A percentile compares a stretch with the other conserved stretches of the same genome.
These are phyloP conservation scores for Thielaviopsis musarum DNA, from an alignment of 2,329 filamentous ascomycete species.

Conservation along the genomic window DNA sequence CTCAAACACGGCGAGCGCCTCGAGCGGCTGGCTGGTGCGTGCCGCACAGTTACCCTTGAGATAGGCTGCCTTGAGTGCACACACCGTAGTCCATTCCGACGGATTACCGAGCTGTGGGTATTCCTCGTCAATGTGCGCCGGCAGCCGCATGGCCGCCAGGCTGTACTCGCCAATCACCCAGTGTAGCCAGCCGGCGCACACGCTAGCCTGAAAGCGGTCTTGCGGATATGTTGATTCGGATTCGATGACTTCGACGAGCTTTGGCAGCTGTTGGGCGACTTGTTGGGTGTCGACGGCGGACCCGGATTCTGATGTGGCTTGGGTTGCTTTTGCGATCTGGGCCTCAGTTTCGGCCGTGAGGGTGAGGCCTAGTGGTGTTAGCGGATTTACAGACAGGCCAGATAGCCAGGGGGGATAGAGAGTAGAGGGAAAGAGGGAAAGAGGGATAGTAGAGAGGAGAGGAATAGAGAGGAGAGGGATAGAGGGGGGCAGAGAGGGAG, in stretches of 20 bases:
- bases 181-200: slow-evolving; percentile 73
- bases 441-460: slow-evolving; percentile 12
- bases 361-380: slow-evolving; percentile 39
- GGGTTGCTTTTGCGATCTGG: slow-evolving; percentile 40
- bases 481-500: not conserved
- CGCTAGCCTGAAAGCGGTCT: slow-evolving; percentile 59
- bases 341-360: slow-evolving; percentile 53
- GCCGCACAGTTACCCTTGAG: slow-evolving; percentile 51
- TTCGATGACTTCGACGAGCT: slow-evolving; percentile 39
- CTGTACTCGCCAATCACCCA: slow-evolving; percentile 58
- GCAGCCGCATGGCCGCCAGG: slow-evolving; percentile 43
- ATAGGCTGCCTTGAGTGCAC: slow-evolving; percentile 62
- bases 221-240: slow-evolving; percentile 35
- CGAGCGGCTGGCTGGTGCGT: slow-evolving; percentile 29
- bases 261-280: slow-evolving; percentile 28
- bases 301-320: slow-evolving; percentile 24
- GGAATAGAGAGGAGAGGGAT: not conserved
- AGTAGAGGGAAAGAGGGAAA: not conserved
- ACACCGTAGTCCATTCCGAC: slow-evolving; percentile 70
- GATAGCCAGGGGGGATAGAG: not conserved
- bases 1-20: slow-evolving; percentile 50
- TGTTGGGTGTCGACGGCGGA: slow-evolving; percentile 31
- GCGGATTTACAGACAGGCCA: not conserved
- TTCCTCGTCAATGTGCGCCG: slow-evolving; percentile 41
- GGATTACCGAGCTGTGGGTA: slow-evolving; percentile 34